phyloP scores from a whole-genome alignment of 2,329 filamentous ascomycete genomes.

The Botrytis medusae region DNA sequence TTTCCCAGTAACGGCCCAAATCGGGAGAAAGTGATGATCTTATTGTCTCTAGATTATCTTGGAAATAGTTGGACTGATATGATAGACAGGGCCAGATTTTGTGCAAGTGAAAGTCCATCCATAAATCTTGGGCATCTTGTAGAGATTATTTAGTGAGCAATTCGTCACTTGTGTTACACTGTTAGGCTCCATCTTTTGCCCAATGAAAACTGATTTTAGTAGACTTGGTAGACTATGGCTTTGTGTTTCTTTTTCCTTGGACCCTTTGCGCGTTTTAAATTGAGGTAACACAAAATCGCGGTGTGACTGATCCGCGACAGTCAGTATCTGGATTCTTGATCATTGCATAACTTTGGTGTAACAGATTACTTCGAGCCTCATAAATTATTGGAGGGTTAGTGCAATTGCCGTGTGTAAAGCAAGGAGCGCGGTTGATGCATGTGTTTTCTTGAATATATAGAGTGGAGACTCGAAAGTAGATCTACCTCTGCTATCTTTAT shows the following conservation, averaged over 20 bases:
- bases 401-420: not conserved
- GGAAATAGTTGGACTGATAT: not conserved
- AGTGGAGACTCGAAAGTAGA: not conserved
- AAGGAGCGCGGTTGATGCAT: not conserved
- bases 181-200: not conserved
- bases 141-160: not conserved
- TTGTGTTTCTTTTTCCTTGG: not conserved
- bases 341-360: not conserved
- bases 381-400: not conserved
- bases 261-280: not conserved
- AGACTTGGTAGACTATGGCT: not conserved
- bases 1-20: no score
- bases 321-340: not conserved
- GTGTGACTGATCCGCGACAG: not conserved
- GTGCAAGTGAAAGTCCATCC: not conserved
- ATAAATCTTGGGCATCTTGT: not conserved
- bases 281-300: not conserved
- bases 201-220: not conserved
- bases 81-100: not conserved
- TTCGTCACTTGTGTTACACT: not conserved
- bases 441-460: not conserved
- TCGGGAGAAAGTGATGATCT: no score
- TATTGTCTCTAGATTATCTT: not conserved
- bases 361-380: not conserved
- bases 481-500: not conserved